Evolutionary conservation across 805 yeast genomes (phyloP).

Genomic region (Tetrapisispora fleetii): DNA sequence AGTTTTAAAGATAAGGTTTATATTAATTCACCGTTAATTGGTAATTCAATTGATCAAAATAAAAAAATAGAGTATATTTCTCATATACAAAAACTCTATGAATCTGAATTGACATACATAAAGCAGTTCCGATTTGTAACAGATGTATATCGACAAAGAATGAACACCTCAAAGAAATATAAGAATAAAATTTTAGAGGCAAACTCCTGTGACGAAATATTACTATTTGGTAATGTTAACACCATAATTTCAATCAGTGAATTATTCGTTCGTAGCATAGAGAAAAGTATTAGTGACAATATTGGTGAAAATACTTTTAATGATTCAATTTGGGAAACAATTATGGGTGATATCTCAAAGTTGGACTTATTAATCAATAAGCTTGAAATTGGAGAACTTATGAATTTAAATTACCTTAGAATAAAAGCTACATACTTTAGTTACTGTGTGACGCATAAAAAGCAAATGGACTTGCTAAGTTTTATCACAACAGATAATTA

Average conservation of each 20-base stretch:
- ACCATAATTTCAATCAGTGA: slow-evolving; percentile 32
- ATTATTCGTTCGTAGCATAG: slow-evolving; percentile 19
- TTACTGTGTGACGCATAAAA: slow-evolving; percentile 25
- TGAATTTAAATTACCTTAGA: slow-evolving; percentile 27
- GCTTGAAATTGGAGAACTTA: slow-evolving; percentile 24
- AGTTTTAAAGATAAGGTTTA: slow-evolving; percentile 11
- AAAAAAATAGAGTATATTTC: slow-evolving; percentile 10
- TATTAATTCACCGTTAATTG: slow-evolving; percentile 3
- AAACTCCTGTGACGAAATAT: slow-evolving; percentile 27
- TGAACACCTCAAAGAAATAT: slow-evolving; percentile 24
- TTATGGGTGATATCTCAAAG: neutral
- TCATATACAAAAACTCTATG: slow-evolving; percentile 23
- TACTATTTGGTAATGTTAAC: slow-evolving; percentile 37
- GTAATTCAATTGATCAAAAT: neutral
- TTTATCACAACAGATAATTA: slow-evolving; percentile 12
- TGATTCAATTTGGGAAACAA: neutral
- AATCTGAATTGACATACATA: slow-evolving; percentile 30
- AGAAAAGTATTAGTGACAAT: neutral
- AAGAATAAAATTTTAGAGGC: slow-evolving; percentile 23
- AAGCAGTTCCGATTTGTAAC: slow-evolving; percentile 24
- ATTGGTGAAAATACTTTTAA: neutral
- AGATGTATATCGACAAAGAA: slow-evolving; percentile 27
- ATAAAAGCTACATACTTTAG: slow-evolving; percentile 28
- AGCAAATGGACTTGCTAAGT: slow-evolving; percentile 24
- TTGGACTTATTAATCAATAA: too few species aligned